Conservation (phyloP, 257 asterid genomes). For the Solanum commersonii region DNA sequence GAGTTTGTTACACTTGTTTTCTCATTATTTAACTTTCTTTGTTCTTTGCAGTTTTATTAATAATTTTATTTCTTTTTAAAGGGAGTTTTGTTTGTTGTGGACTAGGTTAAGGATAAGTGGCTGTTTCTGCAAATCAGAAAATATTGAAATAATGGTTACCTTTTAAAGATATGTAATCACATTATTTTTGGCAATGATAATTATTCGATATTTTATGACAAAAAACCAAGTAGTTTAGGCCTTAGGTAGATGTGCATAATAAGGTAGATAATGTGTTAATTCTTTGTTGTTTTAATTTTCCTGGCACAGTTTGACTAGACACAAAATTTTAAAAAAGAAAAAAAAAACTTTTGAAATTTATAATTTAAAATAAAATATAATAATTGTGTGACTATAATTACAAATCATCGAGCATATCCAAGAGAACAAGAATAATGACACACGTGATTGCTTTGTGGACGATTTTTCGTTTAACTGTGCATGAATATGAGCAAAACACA, state of each 20-base stretch:
- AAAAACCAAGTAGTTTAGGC: too few relatives aligned
- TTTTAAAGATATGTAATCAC: not conserved
- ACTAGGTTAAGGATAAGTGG: not conserved
- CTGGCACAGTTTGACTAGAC: rapidly evolving
- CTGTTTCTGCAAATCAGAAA: not conserved
- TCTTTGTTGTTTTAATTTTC: rapidly evolving
- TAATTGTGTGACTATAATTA: not conserved
- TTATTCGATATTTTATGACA: not conserved
- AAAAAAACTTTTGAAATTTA: not conserved
- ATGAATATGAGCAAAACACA: not conserved
- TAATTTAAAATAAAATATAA: not conserved
- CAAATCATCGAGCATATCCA: not conserved
- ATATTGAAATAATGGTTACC: not conserved
- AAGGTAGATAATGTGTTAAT: not conserved
- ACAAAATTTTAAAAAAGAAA: not conserved
- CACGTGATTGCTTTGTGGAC: not conserved
- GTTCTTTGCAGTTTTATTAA: not conserved
- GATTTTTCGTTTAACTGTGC: not conserved
- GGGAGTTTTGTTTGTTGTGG: not conserved
- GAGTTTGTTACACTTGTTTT: not conserved
- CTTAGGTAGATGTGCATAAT: not conserved
- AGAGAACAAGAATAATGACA: not conserved
- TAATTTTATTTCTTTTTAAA: not conserved
- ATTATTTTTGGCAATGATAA: not conserved
- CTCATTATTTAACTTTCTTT: not conserved